Percentiles rank a stretch among this genome's conserved stretches.
These are phyloP conservation scores for Camelina laxa DNA, from an alignment of 345 rosid species.

Conservation along the genomic window DNA sequence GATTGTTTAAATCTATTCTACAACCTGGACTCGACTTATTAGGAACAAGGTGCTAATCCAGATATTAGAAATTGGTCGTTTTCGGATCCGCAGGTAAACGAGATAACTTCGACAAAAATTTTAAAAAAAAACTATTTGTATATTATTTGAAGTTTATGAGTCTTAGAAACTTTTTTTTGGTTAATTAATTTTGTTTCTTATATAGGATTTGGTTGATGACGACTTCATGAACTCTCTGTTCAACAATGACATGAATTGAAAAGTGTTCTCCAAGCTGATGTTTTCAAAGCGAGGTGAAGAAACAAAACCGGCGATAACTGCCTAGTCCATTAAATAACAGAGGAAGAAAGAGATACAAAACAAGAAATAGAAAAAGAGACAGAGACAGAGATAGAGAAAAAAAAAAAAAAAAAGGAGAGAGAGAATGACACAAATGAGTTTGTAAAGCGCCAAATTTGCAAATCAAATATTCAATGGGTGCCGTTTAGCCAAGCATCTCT, in stretches of 20 bases:
- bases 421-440: conserved; percentile 14
- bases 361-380: too few species aligned
- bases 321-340: too few species aligned
- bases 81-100: conserved; percentile 30
- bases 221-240: conserved; percentile 34
- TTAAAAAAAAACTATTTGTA: neutral
- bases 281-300: conserved; percentile 8
- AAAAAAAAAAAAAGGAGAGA: neutral
- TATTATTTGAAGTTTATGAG: conserved; percentile 1
- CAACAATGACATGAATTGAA: conserved; percentile 33
- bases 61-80: conserved; percentile 27
- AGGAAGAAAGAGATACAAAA: too few species aligned
- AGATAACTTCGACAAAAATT: conserved; percentile 6
- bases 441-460: neutral
- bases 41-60: conserved; percentile 27
- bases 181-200: neutral
- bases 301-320: neutral
- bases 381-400: neutral
- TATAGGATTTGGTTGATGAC: conserved; percentile 32
- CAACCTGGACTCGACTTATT: conserved; percentile 16
- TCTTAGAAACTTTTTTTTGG: neutral
- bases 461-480: conserved; percentile 3
- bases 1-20: neutral
- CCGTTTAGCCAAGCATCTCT: neutral
- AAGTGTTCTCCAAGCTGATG: conserved; percentile 23